Base-by-base conservation (phyloP, 2,329 filamentous ascomycete species). In the Emmonsiellopsis sp. region DNA sequence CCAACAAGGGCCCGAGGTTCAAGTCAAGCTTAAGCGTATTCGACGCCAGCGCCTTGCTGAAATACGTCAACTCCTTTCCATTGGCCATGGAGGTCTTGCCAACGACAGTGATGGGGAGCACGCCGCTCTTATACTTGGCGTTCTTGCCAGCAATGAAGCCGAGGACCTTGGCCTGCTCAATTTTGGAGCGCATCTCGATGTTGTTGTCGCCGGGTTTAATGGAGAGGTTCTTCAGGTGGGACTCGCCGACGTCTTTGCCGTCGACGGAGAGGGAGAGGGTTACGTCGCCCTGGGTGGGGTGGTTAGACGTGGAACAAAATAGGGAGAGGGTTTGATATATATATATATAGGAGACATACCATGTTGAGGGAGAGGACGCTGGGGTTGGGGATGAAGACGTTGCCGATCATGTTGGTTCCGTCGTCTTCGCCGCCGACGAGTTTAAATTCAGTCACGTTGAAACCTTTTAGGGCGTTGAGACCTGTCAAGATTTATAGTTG, bases 361-460 rank as follows among this genome's bases (percentile, higher is more conserved):
- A 84, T 71, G 43, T 70, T 67, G 53, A 83, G 67, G 4, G 76
- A 80, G 67, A 82, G 70, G 52, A 80, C 72, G 2, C 79, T 79
- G 0, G 81, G 80, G 63, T 84, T 85, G 55, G 80, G 80, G 49
- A 85, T 80, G 56, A 65, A 70, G 46, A 80, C 76, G 37, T 54
- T 73, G 59, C 79, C 82, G 20, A 74, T 63, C 60, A 82, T 72
- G 64, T 83, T 84, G 54, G 73, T 72, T 45, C 74, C 75, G 57
- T 79, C 74, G 1, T 20, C 15, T 20, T 38, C 3, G 0, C 38
- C 34, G 61, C 47, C 62, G 53, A 76, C 66, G 58, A 82, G 70
- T 37, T 69, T 67, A 61, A 80, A 72, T 34, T 75, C 65, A 13
- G 71, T 75, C 37, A 80, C 67, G 38, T 72, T 69, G 63, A 81